Conservation (phyloP, 371 early-diverging fungal genomes). For the Smittium mucronatum region DNA sequence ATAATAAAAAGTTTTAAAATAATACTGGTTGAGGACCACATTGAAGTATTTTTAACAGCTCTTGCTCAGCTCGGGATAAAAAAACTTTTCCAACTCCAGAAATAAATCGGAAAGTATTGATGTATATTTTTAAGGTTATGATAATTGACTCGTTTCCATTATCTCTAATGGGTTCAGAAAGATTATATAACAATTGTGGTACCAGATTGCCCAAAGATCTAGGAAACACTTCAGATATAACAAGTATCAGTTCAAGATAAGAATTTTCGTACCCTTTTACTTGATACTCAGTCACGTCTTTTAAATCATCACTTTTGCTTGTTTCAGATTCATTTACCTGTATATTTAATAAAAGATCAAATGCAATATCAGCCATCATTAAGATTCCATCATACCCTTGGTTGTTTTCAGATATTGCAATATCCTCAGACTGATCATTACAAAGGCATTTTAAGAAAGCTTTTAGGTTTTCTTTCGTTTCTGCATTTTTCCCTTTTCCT, state of each 20-base stretch:
- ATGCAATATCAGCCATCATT: not conserved
- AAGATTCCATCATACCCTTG: not conserved
- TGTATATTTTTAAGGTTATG: constrained; percentile 8
- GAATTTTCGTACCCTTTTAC: too few relatives aligned
- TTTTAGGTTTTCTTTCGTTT: not conserved
- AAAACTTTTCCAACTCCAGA: constrained; percentile 20
- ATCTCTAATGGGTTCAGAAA: not conserved
- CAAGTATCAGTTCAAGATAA: not conserved
- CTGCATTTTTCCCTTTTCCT: not conserved
- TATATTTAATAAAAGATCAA: constrained; percentile 1
- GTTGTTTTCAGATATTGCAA: not conserved
- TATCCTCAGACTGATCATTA: not conserved
- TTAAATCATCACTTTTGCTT: not conserved
- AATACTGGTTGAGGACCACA: constrained; percentile 37
- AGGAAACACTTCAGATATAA: not conserved
- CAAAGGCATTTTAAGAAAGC: not conserved
- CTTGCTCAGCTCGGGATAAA: constrained; percentile 38
- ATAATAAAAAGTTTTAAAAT: not conserved
- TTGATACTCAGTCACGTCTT: not conserved
- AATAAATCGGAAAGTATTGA: constrained; percentile 1
- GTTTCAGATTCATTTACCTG: not conserved
- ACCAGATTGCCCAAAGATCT: constrained; percentile 1
- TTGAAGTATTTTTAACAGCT: constrained; percentile 41
- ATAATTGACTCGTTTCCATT: not conserved
- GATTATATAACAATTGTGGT: not conserved